Evolutionary conservation across 2,329 filamentous ascomycete species (phyloP).

Genomic region (Spiromastix sp.): DNA sequence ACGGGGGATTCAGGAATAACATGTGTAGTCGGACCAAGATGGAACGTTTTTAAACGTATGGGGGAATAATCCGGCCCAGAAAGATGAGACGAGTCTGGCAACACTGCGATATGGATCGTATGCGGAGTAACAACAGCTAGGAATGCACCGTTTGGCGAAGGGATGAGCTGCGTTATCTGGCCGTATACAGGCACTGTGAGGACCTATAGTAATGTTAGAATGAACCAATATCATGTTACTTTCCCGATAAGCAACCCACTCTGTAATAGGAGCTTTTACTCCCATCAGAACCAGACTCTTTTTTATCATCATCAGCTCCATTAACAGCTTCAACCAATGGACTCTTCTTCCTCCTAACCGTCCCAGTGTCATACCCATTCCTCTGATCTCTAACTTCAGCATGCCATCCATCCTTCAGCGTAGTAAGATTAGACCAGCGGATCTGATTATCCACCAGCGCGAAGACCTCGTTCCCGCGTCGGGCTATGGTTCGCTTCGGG

Average conservation of each 20-base stretch:
- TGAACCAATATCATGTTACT: neutral
- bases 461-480: slow-evolving; percentile 78
- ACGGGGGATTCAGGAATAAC: slow-evolving; percentile 76
- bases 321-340: slow-evolving; percentile 8
- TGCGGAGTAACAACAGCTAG: slow-evolving; percentile 79
- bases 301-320: slow-evolving; percentile 10
- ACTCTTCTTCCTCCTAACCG: slow-evolving; percentile 20
- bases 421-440: slow-evolving; percentile 76
- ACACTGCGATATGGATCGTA: slow-evolving; percentile 76
- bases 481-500: slow-evolving; percentile 57
- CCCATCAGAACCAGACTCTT: slow-evolving; percentile 10
- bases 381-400: slow-evolving; percentile 26
- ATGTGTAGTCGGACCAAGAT: slow-evolving; percentile 85
- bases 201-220: slow-evolving; percentile 38
- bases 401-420: slow-evolving; percentile 57
- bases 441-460: slow-evolving; percentile 82
- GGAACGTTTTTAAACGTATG: slow-evolving; percentile 75
- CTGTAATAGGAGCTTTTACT: neutral
- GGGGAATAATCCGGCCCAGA: slow-evolving; percentile 56
- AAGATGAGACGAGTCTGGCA: slow-evolving; percentile 71
- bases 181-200: slow-evolving; percentile 70
- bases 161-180: slow-evolving; percentile 72
- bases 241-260: neutral
- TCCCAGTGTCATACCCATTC: too few relatives aligned
- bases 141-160: slow-evolving; percentile 72